Base-by-base conservation (phyloP, 2,329 filamentous ascomycete genomes). In the Aspergillus glaucus region DNA sequence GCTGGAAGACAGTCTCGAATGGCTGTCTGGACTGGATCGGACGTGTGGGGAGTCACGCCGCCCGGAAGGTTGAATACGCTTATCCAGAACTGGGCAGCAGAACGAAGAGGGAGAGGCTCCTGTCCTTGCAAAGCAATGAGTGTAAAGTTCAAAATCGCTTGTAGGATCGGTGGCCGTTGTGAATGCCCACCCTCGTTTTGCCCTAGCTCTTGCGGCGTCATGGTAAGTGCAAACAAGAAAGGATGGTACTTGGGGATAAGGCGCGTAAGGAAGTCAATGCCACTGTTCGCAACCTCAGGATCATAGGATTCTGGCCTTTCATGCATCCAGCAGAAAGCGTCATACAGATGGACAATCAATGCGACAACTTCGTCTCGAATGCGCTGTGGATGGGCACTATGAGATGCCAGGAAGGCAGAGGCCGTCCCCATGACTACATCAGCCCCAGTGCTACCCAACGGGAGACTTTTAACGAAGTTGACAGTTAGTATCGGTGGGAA, bases 21-120 rank as follows among this genome's bases (percentile, higher is more conserved):
- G 9, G 66, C 63, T 32, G 55, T 55, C 40, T 64, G 61, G 22
- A 62, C 56, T 10, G 56, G 49, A 12, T 50, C 51, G 3, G 56
- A 57, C 22, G 64, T 57, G 19, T 56, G 53, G 1, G 52, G 34
- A 30, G 51, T 53, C 15, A 51, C 55, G 24, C 39, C 50, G 43
- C 46, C 56, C 15, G 63, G 61, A 49, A 74, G 57, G 46, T 65
- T 64, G 50, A 72, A 45, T 40, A 72, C 54, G 15, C 62, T 60
- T n/a, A 68, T 58, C 66, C 73, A 74, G 53, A 75, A 75, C 30
- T 64, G 59, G 30, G 71, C 68, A 4, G 71, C 68, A 24, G 72
- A 70, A 15, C 72, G 71, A n/a, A 75, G 68, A n/a, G 72, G 71
- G 12, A 75, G 62, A 8, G 71, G 70, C 34, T 75, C 72, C 0